Conservation (phyloP, 83 land plant species). For the Picea abies region DNA sequence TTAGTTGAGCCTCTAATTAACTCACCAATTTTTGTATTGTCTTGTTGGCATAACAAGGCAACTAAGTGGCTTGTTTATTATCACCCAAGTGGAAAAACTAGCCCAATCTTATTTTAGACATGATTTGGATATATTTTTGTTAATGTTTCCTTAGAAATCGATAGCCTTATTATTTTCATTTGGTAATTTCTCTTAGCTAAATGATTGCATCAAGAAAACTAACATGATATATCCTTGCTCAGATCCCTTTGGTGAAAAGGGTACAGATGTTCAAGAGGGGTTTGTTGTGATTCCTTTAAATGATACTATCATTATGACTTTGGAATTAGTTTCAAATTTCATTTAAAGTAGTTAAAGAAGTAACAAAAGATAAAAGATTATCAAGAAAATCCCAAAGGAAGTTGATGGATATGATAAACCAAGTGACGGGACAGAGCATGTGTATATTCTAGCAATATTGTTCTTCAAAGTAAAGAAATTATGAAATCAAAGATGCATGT, state of each 20-base stretch:
- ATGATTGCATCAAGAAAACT: background rate
- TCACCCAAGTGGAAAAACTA: too few species aligned
- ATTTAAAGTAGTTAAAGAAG: constrained; percentile 70
- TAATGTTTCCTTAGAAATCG: too few species aligned
- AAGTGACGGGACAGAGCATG: constrained; percentile 52
- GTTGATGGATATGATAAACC: constrained; percentile 62
- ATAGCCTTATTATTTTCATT: too few species aligned
- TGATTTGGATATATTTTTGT: too few species aligned
- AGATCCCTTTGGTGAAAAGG: constrained; percentile 84
- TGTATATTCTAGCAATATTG: background rate
- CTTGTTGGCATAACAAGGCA: too few species aligned
- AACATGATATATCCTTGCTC: constrained; percentile 17
- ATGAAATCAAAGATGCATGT: background rate
- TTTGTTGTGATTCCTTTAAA: constrained; percentile 57
- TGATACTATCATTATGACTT: constrained; percentile 42
- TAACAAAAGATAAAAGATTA: constrained; percentile 62
- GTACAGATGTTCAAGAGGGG: constrained; percentile 33
- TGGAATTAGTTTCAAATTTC: constrained; percentile 67
- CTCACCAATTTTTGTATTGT: too few species aligned
- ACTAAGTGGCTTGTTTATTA: too few species aligned
- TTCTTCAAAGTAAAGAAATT: constrained; percentile 3
- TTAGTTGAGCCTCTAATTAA: too few species aligned
- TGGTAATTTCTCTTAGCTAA: too few species aligned
- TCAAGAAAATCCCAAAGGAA: constrained; percentile 63
- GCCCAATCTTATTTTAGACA: too few species aligned